These are phyloP conservation scores for Beauveria sp. DNA, from an alignment of 2,329 filamentous ascomycete species.

Conservation along the genomic window DNA sequence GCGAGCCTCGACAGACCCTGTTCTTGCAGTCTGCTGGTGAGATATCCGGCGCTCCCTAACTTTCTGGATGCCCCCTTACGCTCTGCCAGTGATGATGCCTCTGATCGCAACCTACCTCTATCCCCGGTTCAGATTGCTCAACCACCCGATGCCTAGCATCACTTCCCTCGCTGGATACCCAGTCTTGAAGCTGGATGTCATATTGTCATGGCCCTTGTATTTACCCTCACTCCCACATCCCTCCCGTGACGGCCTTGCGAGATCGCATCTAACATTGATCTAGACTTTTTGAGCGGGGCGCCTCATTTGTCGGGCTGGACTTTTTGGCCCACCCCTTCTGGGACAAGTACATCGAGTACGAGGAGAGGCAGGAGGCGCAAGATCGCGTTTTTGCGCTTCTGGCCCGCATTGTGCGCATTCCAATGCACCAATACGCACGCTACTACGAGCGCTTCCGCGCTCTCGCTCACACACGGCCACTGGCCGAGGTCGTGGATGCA, in stretches of 20 bases:
- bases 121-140: constrained; percentile 12
- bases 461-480: constrained; percentile 63
- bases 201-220: constrained; percentile 13
- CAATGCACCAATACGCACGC: constrained; percentile 89
- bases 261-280: constrained; percentile 21
- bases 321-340: constrained; percentile 94
- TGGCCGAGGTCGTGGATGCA: constrained; percentile 63
- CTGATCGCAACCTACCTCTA: constrained; percentile 28
- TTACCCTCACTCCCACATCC: constrained; percentile 17
- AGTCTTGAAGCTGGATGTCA: constrained; percentile 6
- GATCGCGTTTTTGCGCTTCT: constrained; percentile 83
- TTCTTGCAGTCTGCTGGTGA: constrained; percentile 53
- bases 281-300: constrained; percentile 89
- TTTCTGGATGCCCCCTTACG: constrained; percentile 58
- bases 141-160: constrained; percentile 10
- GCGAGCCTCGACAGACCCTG: constrained; percentile 28
- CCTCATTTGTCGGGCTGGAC: constrained; percentile 77
- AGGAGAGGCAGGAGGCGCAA: constrained; percentile 77
- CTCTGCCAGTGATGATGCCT: constrained; percentile 55
- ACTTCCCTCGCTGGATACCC: neutral
- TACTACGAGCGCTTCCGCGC: constrained; percentile 89
- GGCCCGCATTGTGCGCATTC: constrained; percentile 75
- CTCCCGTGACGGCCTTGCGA: neutral
- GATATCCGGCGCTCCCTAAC: constrained; percentile 53
- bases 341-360: constrained; percentile 98